Percentiles rank a stretch among this genome's conserved stretches.
Conservation (phyloP, 495 filamentous ascomycete species). For the Penicillium flavigenum region DNA sequence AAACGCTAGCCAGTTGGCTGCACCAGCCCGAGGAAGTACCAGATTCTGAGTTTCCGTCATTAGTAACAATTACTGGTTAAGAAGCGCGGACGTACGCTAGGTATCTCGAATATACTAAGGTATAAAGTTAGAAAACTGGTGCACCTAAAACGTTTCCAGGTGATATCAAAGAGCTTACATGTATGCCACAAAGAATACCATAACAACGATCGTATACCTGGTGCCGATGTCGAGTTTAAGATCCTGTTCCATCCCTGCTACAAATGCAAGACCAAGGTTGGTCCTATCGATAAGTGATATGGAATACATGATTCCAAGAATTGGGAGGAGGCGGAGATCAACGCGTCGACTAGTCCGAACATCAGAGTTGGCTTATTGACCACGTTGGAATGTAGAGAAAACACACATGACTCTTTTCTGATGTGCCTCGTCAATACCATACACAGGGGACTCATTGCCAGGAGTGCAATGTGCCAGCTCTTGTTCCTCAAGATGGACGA, state of each 20-base stretch:
- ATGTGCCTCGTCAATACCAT: constrained; percentile 3
- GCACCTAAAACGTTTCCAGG: neutral
- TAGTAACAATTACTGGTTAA: neutral
- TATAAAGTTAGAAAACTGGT: neutral
- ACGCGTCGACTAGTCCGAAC: neutral
- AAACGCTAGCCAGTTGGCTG: constrained; percentile 3
- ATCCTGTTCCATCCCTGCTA: constrained; percentile 4
- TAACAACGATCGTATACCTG: constrained; percentile 1
- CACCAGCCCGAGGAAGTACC: constrained; percentile 1
- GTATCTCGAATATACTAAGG: constrained; percentile 4
- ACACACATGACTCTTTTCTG: constrained; percentile 5
- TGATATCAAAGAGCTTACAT: neutral
- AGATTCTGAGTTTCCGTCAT: neutral
- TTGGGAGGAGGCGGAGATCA: constrained; percentile 6
- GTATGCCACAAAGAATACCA: constrained; percentile 6
- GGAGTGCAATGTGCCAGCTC: neutral
- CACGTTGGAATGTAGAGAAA: neutral
- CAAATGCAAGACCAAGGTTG: constrained; percentile 3
- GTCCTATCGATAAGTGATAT: constrained; percentile 3
- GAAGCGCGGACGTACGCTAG: neutral
- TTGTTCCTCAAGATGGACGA: neutral
- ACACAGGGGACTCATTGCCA: neutral
- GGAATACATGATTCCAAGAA: constrained; percentile 8
- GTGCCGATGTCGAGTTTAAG: neutral
- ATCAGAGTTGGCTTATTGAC: neutral